Evolutionary conservation across 768 basidiomycete genomes (phyloP).

Genomic region (Termitomyces sp.): DNA sequence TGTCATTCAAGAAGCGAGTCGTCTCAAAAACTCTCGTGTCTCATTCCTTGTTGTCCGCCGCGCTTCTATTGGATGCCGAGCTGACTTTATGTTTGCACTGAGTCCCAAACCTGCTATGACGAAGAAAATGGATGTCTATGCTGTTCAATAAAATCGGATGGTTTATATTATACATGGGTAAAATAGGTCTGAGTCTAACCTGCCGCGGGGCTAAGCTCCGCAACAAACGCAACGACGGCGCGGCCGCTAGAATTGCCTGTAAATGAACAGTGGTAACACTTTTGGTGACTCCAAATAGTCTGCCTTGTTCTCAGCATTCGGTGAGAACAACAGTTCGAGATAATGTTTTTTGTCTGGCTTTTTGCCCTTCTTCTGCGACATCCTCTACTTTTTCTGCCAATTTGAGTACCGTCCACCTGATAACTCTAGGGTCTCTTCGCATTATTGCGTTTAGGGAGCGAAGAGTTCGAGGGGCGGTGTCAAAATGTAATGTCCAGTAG

Average conservation of each 20-base stretch:
- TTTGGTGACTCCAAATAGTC: not conserved
- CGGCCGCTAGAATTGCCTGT: no score
- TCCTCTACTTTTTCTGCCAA: slow-evolving; percentile 71
- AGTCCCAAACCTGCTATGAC: not conserved
- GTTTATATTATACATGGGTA: not conserved
- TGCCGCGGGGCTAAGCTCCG: not conserved
- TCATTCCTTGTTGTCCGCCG: not conserved
- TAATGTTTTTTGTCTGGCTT: not conserved
- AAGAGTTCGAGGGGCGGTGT: slow-evolving; percentile 72
- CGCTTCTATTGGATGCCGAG: not conserved
- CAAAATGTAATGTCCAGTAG: slow-evolving; percentile 91
- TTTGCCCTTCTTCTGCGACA: slow-evolving; percentile 46
- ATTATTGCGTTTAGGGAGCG: slow-evolving; percentile 60
- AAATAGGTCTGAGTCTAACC: not conserved
- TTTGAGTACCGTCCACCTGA: slow-evolving; percentile 79
- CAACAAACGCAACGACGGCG: not conserved
- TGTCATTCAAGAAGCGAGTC: no score
- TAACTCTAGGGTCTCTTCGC: slow-evolving; percentile 74
- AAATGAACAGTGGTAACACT: no score
- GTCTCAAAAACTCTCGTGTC: not conserved
- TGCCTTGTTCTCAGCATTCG: not conserved
- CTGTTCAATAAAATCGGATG: not conserved
- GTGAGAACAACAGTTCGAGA: not conserved
- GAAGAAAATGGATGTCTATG: not conserved
- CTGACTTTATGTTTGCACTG: not conserved